Conservation (phyloP, 192 early-diverging fungal genomes). For the Endogone sp. region DNA sequence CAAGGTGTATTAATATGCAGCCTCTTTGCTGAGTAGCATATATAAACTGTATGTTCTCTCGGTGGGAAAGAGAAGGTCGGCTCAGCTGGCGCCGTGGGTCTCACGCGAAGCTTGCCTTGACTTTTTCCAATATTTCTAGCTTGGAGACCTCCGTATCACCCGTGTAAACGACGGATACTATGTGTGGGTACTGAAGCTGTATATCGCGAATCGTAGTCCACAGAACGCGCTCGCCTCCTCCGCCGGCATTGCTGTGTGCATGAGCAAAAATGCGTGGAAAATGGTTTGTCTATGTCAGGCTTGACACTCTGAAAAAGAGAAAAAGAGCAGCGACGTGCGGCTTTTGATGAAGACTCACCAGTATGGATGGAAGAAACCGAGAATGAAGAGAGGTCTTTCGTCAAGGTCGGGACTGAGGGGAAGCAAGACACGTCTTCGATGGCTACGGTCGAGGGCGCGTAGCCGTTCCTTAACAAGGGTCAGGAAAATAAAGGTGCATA, state of each 20-base stretch:
- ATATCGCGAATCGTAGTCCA: constrained; percentile 87
- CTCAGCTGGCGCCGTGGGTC: not conserved
- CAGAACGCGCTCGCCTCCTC: constrained; percentile 95
- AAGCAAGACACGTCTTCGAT: constrained; percentile 4
- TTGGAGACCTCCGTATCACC: constrained; percentile 56
- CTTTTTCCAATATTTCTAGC: constrained; percentile 56
- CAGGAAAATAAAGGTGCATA: not conserved
- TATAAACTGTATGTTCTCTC: not conserved
- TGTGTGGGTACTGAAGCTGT: constrained; percentile 63
- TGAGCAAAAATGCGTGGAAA: constrained; percentile 5
- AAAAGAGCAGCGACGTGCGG: not conserved
- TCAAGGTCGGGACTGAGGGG: not conserved
- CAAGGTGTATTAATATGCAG: too few relatives aligned
- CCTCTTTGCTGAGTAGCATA: not conserved
- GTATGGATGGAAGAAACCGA: constrained; percentile 93
- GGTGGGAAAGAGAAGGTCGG: not conserved
- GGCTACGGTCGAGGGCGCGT: not conserved
- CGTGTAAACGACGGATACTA: constrained; percentile 76
- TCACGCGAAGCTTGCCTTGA: constrained; percentile 40
- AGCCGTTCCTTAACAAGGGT: constrained; percentile 1
- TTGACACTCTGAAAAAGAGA: not conserved
- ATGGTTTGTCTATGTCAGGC: not conserved
- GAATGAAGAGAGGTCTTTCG: constrained; percentile 27
- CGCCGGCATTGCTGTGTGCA: constrained; percentile 68
- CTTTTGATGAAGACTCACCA: constrained; percentile 44